Conservation (phyloP, 73 alveolate genomes). For the Halteria grandinella region DNA sequence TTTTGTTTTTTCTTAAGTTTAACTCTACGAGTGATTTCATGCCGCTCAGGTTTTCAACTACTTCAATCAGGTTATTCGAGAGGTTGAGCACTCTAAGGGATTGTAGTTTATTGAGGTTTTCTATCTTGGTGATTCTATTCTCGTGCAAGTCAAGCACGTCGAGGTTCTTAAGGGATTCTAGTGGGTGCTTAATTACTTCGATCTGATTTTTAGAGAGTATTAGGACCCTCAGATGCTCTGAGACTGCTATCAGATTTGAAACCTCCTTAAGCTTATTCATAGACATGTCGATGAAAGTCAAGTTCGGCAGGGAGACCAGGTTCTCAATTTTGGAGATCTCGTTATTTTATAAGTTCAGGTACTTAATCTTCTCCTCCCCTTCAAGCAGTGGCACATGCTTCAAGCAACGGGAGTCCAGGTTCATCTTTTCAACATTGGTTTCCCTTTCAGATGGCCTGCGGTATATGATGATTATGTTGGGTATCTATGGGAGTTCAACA, state of each 20-base stretch:
- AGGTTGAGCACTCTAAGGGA: conserved; percentile 73
- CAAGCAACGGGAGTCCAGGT: conserved; percentile 70
- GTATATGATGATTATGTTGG: conserved; percentile 78
- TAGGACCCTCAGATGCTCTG: conserved; percentile 73
- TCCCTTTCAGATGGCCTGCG: conserved; percentile 74
- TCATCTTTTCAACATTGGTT: conserved; percentile 52
- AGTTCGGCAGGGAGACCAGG: conserved; percentile 75
- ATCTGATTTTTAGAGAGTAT: conserved; percentile 75
- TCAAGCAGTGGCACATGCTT: conserved; percentile 82
- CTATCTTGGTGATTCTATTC: conserved; percentile 74
- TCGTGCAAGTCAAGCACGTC: conserved; percentile 81
- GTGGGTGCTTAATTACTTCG: conserved; percentile 60
- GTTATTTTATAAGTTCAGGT: conserved; percentile 70
- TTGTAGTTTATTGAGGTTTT: conserved; percentile 59
- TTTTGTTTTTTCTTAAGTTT: conserved; percentile 80
- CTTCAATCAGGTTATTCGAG: conserved; percentile 68
- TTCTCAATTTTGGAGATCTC: conserved; percentile 78
- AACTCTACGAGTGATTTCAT: conserved; percentile 75
- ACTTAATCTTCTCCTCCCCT: conserved; percentile 85
- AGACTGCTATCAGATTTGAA: conserved; percentile 71
- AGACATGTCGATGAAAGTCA: conserved; percentile 75
- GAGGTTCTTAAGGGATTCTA: conserved; percentile 66
- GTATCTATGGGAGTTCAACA: conserved; percentile 85
- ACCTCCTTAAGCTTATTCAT: conserved; percentile 74
- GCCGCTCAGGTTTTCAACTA: conserved; percentile 67